Percentiles rank a stretch among this genome's conserved stretches.
These are phyloP conservation scores for Kluyveromyces sp. DNA, from an alignment of 1,139 yeast genomes.

Conservation along the genomic window DNA sequence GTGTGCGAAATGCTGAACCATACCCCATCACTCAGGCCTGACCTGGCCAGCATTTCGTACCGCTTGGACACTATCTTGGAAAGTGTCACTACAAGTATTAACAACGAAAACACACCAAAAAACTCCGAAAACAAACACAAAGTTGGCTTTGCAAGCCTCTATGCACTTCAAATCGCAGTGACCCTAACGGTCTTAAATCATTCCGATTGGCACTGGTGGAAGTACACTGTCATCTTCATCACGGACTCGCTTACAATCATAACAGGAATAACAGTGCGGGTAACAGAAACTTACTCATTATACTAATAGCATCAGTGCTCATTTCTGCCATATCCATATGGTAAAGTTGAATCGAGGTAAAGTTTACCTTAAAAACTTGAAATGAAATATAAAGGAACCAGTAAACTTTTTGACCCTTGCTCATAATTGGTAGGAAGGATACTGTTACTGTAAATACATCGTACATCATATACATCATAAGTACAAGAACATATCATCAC, in stretches of 20 bases:
- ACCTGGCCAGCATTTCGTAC: constrained; percentile 35
- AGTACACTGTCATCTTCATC: constrained; percentile 1
- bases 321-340: neutral
- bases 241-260: neutral
- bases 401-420: no score
- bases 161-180: constrained; percentile 2
- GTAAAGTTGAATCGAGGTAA: no score
- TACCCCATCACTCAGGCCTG: constrained; percentile 37
- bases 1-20: constrained; percentile 33
- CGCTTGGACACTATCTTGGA: constrained; percentile 21
- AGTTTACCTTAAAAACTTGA: no score
- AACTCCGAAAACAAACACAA: neutral
- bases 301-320: neutral
- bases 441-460: no score
- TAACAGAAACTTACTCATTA: neutral
- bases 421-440: no score
- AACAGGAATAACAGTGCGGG: neutral
- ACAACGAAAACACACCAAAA: neutral
- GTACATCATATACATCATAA: no score
- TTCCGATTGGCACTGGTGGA: constrained; percentile 4
- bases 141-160: constrained; percentile 1
- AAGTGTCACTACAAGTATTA: neutral
- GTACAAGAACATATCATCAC: neutral
- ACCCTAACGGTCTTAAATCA: constrained; percentile 1
- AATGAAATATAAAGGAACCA: no score